phyloP scores from a whole-genome alignment of 1,284 basidiomycete species.

The Microbotryum saponariae region DNA sequence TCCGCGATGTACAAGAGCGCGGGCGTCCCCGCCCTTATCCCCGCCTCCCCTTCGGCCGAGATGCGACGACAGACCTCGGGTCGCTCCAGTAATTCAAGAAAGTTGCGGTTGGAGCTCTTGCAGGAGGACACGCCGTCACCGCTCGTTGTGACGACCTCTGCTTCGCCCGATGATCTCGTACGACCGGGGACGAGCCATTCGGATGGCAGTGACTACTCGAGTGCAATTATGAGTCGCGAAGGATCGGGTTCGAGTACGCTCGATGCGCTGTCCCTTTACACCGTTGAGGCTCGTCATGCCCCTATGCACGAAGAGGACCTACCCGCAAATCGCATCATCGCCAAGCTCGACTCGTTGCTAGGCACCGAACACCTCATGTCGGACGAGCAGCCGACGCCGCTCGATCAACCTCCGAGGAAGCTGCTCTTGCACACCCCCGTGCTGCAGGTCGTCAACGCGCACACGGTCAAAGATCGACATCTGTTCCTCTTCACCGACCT shows the following conservation, averaged over 20 bases:
- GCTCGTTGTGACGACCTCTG: neutral
- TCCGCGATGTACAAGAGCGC: neutral
- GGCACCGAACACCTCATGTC: neutral
- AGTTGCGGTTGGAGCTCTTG: neutral
- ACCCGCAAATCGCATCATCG: slow-evolving; percentile 22
- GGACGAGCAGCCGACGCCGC: slow-evolving; percentile 20
- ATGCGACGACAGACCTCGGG: slow-evolving; percentile 12
- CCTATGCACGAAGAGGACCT: slow-evolving; percentile 6
- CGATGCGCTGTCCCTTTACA: neutral
- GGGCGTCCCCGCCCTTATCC: too few species aligned
- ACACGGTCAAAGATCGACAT: slow-evolving; percentile 92
- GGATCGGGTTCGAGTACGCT: neutral
- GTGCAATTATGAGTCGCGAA: neutral
- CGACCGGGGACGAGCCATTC: neutral
- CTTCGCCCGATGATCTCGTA: neutral
- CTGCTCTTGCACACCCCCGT: slow-evolving; percentile 76
- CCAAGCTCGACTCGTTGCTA: slow-evolving; percentile 26
- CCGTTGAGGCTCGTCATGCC: neutral
- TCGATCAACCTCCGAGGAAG: slow-evolving; percentile 79
- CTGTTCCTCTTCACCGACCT: slow-evolving; percentile 93
- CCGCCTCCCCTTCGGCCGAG: slow-evolving; percentile 7
- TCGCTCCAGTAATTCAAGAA: neutral
- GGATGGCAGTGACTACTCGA: neutral
- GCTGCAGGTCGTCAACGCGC: slow-evolving; percentile 84
- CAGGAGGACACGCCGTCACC: neutral